These are phyloP conservation scores for Rhodotorula mucilaginosa DNA, from an alignment of 1,284 basidiomycete genomes.

Conservation along the genomic window DNA sequence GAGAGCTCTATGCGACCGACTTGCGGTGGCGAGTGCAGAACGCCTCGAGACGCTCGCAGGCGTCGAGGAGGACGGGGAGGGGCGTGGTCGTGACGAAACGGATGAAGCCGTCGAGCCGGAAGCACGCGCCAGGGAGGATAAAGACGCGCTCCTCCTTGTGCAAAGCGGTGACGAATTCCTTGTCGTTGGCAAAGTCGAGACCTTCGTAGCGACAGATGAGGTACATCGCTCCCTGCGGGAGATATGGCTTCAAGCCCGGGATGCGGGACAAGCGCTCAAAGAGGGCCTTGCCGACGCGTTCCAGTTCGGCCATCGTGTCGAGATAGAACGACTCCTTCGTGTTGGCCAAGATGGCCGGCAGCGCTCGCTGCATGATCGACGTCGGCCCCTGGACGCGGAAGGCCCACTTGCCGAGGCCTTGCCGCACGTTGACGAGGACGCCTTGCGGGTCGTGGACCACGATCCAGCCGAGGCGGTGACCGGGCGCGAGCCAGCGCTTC, in stretches of 20 bases:
- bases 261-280: slow-evolving; percentile 42
- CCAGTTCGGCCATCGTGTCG: slow-evolving; percentile 45
- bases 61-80: slow-evolving; percentile 46
- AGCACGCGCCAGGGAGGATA: slow-evolving; percentile 48
- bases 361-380: slow-evolving; percentile 47
- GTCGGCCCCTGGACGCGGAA: slow-evolving; percentile 49
- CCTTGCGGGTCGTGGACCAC: slow-evolving; percentile 48
- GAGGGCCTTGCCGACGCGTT: slow-evolving; percentile 45
- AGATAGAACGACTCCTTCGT: slow-evolving; percentile 47
- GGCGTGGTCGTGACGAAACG: slow-evolving; percentile 49
- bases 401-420: slow-evolving; percentile 21
- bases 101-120: slow-evolving; percentile 47
- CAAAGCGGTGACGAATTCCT: slow-evolving; percentile 47
- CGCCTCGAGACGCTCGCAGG: slow-evolving; percentile 45
- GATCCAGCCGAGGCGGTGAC: slow-evolving; percentile 51
- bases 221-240: slow-evolving; percentile 49
- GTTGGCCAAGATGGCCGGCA: slow-evolving; percentile 47
- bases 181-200: slow-evolving; percentile 41
- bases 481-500: slow-evolving; percentile 50
- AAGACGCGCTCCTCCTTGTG: slow-evolving; percentile 49
- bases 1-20: background rate
- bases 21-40: slow-evolving; percentile 49
- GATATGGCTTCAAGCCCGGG: slow-evolving; percentile 45
- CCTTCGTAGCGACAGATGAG: slow-evolving; percentile 31
- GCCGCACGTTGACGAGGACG: slow-evolving; percentile 40